phyloP scores from a whole-genome alignment of 768 basidiomycete genomes.

The Kwoniella botswanensis region DNA sequence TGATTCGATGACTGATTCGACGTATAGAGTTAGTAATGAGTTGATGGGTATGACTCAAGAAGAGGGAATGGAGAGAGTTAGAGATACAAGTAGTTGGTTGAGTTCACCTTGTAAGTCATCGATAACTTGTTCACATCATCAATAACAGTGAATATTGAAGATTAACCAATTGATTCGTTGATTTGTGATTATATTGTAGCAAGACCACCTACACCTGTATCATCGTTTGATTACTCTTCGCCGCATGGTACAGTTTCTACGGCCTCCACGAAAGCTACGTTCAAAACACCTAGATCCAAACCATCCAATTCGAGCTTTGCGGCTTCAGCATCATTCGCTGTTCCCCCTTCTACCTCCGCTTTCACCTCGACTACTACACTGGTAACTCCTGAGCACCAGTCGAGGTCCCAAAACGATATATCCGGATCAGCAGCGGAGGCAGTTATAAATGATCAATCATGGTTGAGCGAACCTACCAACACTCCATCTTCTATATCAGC shows the following conservation, averaged over 20 bases:
- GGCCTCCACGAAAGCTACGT: constrained; percentile 10
- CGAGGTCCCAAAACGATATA: background rate
- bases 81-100: constrained; percentile 34
- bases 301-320: constrained; percentile 22
- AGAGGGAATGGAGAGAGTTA: constrained; percentile 9
- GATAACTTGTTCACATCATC: background rate
- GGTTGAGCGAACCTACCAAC: constrained; percentile 37
- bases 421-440: constrained; percentile 9
- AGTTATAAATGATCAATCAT: constrained; percentile 28
- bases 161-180: background rate
- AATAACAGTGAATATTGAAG: background rate
- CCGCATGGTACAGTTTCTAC: constrained; percentile 3
- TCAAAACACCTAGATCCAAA: constrained; percentile 25
- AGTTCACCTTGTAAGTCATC: constrained; percentile 45
- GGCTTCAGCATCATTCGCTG: constrained; percentile 15
- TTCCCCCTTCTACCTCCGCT: background rate
- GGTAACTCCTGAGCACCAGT: constrained; percentile 11
- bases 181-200: constrained; percentile 19
- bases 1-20: background rate
- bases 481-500: constrained; percentile 39
- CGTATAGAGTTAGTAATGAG: constrained; percentile 12
- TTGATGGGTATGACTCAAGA: background rate
- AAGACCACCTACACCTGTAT: constrained; percentile 33
- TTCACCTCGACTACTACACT: constrained; percentile 1
- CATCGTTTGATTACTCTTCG: constrained; percentile 38